Conservation (phyloP, 768 basidiomycete genomes). For the Hirschioporus abietinus region DNA sequence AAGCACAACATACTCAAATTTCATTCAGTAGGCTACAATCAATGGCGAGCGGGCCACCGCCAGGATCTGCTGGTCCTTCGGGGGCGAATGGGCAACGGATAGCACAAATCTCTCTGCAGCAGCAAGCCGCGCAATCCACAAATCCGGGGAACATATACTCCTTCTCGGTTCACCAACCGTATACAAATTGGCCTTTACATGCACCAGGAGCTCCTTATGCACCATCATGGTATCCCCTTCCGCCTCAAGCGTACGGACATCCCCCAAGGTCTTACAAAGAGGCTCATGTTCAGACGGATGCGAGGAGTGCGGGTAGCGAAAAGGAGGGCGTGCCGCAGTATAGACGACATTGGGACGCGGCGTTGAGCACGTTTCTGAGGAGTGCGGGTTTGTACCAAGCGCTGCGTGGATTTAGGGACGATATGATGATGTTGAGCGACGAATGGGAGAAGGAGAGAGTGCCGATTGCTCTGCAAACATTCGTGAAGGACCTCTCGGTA, state of each 20-base stretch:
- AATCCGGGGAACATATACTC: not conserved
- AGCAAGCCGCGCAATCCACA: slow-evolving; percentile 1
- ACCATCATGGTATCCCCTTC: slow-evolving; percentile 18
- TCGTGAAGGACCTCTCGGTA: slow-evolving; percentile 49
- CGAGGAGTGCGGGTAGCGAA: slow-evolving; percentile 9
- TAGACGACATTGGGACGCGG: slow-evolving; percentile 54
- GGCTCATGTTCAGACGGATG: slow-evolving; percentile 4
- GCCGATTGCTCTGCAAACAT: slow-evolving; percentile 46
- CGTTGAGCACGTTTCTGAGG: slow-evolving; percentile 47
- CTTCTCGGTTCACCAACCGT: slow-evolving; percentile 15
- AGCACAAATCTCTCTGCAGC: slow-evolving; percentile 8
- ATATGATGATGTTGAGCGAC: slow-evolving; percentile 64
- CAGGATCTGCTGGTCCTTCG: slow-evolving; percentile 37
- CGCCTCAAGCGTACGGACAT: slow-evolving; percentile 11
- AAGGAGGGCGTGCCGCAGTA: slow-evolving; percentile 13
- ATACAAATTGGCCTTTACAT: slow-evolving; percentile 18
- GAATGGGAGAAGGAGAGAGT: slow-evolving; percentile 59
- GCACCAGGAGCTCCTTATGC: slow-evolving; percentile 17
- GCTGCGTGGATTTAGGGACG: slow-evolving; percentile 58
- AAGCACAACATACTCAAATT: too few species aligned
- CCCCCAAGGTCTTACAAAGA: not conserved
- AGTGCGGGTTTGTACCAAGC: slow-evolving; percentile 54
- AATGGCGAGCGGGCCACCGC: slow-evolving; percentile 38
- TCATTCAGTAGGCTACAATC: too few species aligned
- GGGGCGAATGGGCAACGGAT: slow-evolving; percentile 8